A percentile compares a stretch with the other conserved stretches of the same genome.
These are phyloP conservation scores for Orbilia javanica DNA, from an alignment of 2,329 filamentous ascomycete genomes.

Conservation along the genomic window DNA sequence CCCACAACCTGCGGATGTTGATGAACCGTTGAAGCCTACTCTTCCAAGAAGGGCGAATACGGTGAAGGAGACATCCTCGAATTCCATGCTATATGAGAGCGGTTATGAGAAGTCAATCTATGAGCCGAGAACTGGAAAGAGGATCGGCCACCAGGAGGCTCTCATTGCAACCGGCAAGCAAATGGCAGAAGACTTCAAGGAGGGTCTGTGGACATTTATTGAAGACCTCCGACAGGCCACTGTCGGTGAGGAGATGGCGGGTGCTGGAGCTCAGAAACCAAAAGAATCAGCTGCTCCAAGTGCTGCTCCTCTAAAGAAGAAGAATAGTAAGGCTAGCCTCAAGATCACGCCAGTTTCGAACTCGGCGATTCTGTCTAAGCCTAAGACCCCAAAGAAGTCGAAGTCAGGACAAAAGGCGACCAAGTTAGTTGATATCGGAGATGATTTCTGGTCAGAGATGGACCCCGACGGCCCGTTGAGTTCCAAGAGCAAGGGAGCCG, in stretches of 20 bases:
- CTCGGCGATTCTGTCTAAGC: constrained; percentile 49
- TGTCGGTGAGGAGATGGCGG: constrained; percentile 86
- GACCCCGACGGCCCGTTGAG: constrained; percentile 67
- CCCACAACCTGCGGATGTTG: constrained; percentile 59
- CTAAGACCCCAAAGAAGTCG: constrained; percentile 62
- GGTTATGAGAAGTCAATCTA: constrained; percentile 55
- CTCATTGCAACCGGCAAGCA: constrained; percentile 75
- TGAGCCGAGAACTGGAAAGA: constrained; percentile 36
- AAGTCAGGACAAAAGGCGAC: constrained; percentile 66
- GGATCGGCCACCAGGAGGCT: constrained; percentile 66
- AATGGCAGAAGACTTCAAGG: constrained; percentile 87
- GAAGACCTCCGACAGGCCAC: constrained; percentile 96
- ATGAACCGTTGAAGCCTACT: constrained; percentile 51
- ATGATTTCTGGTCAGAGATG: constrained; percentile 70
- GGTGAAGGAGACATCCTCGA: constrained; percentile 38
- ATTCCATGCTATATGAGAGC: constrained; percentile 33
- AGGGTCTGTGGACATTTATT: constrained; percentile 92
- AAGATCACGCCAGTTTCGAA: constrained; percentile 59
- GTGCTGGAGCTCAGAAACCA: constrained; percentile 70
- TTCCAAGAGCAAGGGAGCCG: constrained; percentile 44
- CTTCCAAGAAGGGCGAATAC: constrained; percentile 54
- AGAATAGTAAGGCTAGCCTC: constrained; percentile 65
- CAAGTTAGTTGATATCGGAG: constrained; percentile 66
- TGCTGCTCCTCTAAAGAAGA: constrained; percentile 62
- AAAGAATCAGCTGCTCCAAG: constrained; percentile 30